These are phyloP conservation scores for Auricularia sp. DNA, from an alignment of 768 basidiomycete genomes.

Conservation along the genomic window DNA sequence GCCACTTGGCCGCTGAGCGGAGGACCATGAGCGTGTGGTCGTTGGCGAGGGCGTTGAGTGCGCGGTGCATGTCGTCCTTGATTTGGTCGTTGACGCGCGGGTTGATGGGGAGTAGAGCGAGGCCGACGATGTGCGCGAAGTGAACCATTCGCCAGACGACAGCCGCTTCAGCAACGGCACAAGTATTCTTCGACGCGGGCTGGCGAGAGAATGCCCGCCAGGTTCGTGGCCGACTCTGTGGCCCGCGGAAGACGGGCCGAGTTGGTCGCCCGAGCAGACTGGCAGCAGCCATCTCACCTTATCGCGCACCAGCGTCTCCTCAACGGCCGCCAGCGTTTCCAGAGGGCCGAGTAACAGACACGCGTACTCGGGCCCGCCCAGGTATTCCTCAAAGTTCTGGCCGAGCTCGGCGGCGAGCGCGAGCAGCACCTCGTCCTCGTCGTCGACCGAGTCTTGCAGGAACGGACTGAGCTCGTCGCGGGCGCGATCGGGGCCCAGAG, in stretches of 20 bases:
- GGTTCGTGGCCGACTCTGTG: conserved; percentile 88
- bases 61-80: conserved; percentile 83
- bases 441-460: conserved; percentile 97
- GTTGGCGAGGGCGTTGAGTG: conserved; percentile 68
- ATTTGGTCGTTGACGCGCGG: conserved; percentile 57
- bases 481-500: conserved; percentile 89
- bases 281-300: conserved; percentile 47
- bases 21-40: conserved; percentile 99
- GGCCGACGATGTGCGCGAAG: conserved; percentile 90
- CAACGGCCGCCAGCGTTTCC: conserved; percentile 92
- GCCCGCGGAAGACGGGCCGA: conserved; percentile 42
- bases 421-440: conserved; percentile 95
- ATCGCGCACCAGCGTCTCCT: conserved; percentile 95
- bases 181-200: conserved; percentile 81
- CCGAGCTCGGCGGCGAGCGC: conserved; percentile 97
- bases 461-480: conserved; percentile 94
- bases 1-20: conserved; percentile 90
- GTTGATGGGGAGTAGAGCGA: conserved; percentile 91
- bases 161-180: conserved; percentile 86
- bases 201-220: conserved; percentile 67
- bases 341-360: conserved; percentile 84
- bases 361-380: conserved; percentile 81
- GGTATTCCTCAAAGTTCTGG: conserved; percentile 83
- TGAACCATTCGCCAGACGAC: conserved; percentile 96
- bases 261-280: background rate